Percentiles rank a stretch among this genome's conserved stretches.
phyloP scores from a whole-genome alignment of 2,329 filamentous ascomycete species.

The Cladosporium sp. region DNA sequence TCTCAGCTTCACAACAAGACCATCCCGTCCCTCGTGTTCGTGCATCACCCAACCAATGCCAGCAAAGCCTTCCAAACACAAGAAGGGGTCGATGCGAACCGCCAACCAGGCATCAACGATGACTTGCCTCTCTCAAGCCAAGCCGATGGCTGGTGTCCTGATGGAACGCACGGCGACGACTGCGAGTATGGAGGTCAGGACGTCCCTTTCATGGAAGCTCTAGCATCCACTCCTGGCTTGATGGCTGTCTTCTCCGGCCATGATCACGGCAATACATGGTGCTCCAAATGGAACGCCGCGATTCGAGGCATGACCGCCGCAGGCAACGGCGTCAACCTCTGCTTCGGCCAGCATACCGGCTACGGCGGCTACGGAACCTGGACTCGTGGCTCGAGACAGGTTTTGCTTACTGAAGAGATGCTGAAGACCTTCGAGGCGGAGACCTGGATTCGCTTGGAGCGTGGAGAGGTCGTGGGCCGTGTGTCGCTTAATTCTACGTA shows the following conservation, averaged over 20 bases:
- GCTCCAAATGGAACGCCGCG: slow-evolving; percentile 33
- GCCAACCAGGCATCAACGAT: slow-evolving; percentile 50
- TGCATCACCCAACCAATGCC: slow-evolving; percentile 54
- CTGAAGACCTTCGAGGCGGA: slow-evolving; percentile 27
- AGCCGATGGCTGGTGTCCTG: slow-evolving; percentile 39
- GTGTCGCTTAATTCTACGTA: slow-evolving; percentile 36
- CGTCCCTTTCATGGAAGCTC: slow-evolving; percentile 61
- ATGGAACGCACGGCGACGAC: slow-evolving; percentile 39
- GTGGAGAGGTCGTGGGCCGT: slow-evolving; percentile 30
- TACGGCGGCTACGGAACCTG: slow-evolving; percentile 39
- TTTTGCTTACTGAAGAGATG: slow-evolving; percentile 29
- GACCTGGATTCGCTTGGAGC: slow-evolving; percentile 38
- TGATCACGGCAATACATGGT: slow-evolving; percentile 50
- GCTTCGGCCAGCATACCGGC: slow-evolving; percentile 35
- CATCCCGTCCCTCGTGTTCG: slow-evolving; percentile 55
- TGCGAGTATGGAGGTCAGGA: slow-evolving; percentile 52
- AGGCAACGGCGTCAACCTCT: slow-evolving; percentile 36
- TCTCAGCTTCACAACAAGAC: slow-evolving; percentile 18
- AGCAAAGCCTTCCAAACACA: slow-evolving; percentile 44
- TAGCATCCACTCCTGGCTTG: slow-evolving; percentile 56
- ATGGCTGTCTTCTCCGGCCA: slow-evolving; percentile 65
- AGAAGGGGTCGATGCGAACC: slow-evolving; percentile 42
- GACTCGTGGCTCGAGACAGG: slow-evolving; percentile 33
- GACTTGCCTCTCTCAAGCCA: slow-evolving; percentile 44
- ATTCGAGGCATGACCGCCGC: slow-evolving; percentile 31